Evolutionary conservation across 108 stramenopile species (phyloP).

Genomic region (Asterionellopsis glacialis): DNA sequence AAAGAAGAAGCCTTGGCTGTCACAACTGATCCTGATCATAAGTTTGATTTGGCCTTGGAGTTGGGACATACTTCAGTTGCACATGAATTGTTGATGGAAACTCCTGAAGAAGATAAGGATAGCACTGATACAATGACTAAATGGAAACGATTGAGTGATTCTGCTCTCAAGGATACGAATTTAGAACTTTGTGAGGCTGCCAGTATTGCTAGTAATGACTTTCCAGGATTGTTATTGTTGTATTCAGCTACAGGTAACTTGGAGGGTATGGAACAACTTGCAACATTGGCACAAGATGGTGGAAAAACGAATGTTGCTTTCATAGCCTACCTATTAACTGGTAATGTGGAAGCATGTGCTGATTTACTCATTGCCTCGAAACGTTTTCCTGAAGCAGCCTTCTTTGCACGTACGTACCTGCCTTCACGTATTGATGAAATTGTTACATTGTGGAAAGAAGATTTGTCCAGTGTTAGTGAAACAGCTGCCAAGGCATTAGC

Average conservation of each 20-base stretch:
- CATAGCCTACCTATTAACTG: constrained; percentile 84
- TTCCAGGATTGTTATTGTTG: constrained; percentile 89
- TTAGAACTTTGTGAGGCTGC: constrained; percentile 92
- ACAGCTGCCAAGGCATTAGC: constrained; percentile 90
- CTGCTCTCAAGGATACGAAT: constrained; percentile 91
- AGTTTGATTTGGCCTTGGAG: constrained; percentile 95
- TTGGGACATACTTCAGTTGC: constrained; percentile 91
- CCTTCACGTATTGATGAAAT: constrained; percentile 90
- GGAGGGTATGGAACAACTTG: constrained; percentile 86
- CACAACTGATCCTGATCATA: constrained; percentile 91
- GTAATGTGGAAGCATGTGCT: constrained; percentile 90
- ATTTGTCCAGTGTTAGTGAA: constrained; percentile 79
- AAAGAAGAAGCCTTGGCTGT: constrained; percentile 98
- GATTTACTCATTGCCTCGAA: constrained; percentile 85
- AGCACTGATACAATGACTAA: constrained; percentile 92
- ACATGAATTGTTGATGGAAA: constrained; percentile 72
- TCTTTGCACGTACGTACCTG: constrained; percentile 96
- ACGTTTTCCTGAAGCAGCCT: constrained; percentile 96
- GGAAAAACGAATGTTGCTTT: constrained; percentile 97
- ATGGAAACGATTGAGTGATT: constrained; percentile 97
- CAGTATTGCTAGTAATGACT: constrained; percentile 86
- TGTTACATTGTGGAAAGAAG: constrained; percentile 91
- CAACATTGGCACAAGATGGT: constrained; percentile 60
- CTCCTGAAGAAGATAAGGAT: constrained; percentile 84
- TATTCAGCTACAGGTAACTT: constrained; percentile 91